Percentiles rank a stretch among this genome's conserved stretches.
phyloP scores from a whole-genome alignment of 2,329 filamentous ascomycete genomes.

The Aphanocladium album region DNA sequence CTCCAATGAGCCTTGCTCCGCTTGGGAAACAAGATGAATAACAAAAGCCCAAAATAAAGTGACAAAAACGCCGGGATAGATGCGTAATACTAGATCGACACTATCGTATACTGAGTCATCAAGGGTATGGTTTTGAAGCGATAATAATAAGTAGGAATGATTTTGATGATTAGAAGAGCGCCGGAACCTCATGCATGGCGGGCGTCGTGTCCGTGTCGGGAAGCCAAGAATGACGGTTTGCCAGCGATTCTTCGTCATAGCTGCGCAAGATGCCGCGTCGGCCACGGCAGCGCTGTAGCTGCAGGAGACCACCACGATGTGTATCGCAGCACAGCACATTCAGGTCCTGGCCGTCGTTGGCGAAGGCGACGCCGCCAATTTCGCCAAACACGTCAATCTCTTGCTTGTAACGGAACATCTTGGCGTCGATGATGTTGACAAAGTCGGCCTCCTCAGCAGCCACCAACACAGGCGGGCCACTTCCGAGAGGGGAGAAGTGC shows the following conservation, averaged over 20 bases:
- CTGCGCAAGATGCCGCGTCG: slow-evolving; percentile 7
- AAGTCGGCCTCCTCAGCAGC: slow-evolving; percentile 73
- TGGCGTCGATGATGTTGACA: slow-evolving; percentile 64
- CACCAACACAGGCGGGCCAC: slow-evolving; percentile 61
- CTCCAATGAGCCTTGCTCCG: background rate
- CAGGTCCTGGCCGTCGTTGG: slow-evolving; percentile 63
- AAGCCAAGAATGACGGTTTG: slow-evolving; percentile 8
- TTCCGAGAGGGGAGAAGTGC: slow-evolving; percentile 66
- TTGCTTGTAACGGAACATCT: slow-evolving; percentile 60
- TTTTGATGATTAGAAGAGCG: background rate
- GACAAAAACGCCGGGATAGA: background rate
- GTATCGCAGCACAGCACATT: slow-evolving; percentile 63
- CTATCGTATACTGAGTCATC: background rate
- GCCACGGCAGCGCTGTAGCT: slow-evolving; percentile 47
- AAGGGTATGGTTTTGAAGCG: background rate
- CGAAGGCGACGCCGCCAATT: slow-evolving; percentile 63
- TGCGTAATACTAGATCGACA: background rate
- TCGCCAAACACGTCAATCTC: slow-evolving; percentile 71
- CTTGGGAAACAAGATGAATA: background rate
- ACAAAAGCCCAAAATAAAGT: background rate
- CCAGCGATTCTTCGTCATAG: slow-evolving; percentile 10
- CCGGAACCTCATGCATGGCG: background rate
- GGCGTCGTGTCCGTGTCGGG: slow-evolving; percentile 3
- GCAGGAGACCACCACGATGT: slow-evolving; percentile 61
- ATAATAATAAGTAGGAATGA: background rate